Base-by-base conservation (phyloP, 495 filamentous ascomycete genomes). In the Astrothelium subdiscretum region DNA sequence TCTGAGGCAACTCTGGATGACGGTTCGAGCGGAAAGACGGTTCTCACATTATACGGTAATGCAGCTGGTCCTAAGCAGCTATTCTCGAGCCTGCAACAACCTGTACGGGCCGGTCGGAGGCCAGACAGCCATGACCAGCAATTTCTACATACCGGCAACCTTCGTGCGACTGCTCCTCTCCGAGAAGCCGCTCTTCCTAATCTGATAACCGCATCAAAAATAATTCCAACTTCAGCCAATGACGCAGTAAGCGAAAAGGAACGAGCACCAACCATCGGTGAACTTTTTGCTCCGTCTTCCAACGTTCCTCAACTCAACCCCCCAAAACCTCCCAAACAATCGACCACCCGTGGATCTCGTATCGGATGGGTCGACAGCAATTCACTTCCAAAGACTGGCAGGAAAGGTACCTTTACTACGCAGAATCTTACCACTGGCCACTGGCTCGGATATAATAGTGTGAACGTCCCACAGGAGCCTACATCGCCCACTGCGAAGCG, bases 61-160 rank as follows among this genome's bases (percentile, higher is more conserved):
- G 85, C 85, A n/a, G 80, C 83, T 31, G 84, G 82, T 32, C 78
- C 86, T 15, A 87, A 85, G 66, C 89, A 92, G 60, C 77, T 96
- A 18, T 96, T 91, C 72, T 91, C 91, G 15, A 95, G 91, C 72
- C 74, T 91, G 29, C 86, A 87, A 65, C 81, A 81, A 63, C 75
- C 81, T 2, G 20, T 60, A 1, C 31, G n/a, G 3, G 31, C 48
- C 2, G 54, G 6, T 11, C 29, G 68, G 26, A 74, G 72, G 24
- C 68, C 76, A 15, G 77, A 79, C n/a, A 65, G 71, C 24, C 67
- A 72, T 18, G 61, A 73, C 31, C 70, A 78, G 62, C 71, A 71
- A 1, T 63, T 69, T 10, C 57, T 79, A 22, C 10, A 54, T 54
- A 54, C 48, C 6, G 48, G 15, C 24, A 54, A 29, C 24, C 48